Percentiles rank a stretch among this genome's conserved stretches.
These are phyloP conservation scores for Pichia scutulata DNA, from an alignment of 805 yeast genomes.

Conservation along the genomic window DNA sequence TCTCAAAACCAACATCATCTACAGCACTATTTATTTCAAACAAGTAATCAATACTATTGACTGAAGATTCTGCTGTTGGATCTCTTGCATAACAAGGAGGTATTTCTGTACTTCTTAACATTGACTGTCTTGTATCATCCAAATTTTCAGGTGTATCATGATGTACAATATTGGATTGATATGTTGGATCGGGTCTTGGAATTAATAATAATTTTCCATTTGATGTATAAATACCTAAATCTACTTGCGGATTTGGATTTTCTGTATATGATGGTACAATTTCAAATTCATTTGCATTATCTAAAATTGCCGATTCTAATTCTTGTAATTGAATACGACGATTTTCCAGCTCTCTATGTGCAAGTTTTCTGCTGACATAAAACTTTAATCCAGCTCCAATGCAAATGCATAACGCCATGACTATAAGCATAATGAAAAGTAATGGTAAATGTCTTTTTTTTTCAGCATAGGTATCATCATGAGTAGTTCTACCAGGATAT, in stretches of 20 bases:
- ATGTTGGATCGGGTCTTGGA: neutral
- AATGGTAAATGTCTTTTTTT: neutral
- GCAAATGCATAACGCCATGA: neutral
- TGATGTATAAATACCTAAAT: constrained; percentile 68
- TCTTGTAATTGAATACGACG: neutral
- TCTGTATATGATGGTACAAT: constrained; percentile 62
- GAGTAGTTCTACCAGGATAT: neutral
- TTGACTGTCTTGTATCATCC: neutral
- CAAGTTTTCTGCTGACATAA: neutral
- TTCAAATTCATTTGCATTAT: neutral
- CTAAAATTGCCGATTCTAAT: neutral
- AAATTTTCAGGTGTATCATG: neutral
- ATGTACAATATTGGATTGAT: neutral
- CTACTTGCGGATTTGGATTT: constrained; percentile 53
- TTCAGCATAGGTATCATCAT: neutral
- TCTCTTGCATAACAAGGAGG: neutral
- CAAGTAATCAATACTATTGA: neutral
- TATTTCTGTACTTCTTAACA: neutral
- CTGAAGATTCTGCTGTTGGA: neutral
- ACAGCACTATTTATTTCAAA: neutral
- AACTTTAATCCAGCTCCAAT: neutral
- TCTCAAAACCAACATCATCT: neutral
- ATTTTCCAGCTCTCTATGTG: neutral
- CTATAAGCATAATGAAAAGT: neutral
- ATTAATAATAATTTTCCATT: constrained; percentile 39